These are phyloP conservation scores for Cutaneotrichosporon cutaneum DNA, from an alignment of 1,284 basidiomycete genomes.

Conservation along the genomic window DNA sequence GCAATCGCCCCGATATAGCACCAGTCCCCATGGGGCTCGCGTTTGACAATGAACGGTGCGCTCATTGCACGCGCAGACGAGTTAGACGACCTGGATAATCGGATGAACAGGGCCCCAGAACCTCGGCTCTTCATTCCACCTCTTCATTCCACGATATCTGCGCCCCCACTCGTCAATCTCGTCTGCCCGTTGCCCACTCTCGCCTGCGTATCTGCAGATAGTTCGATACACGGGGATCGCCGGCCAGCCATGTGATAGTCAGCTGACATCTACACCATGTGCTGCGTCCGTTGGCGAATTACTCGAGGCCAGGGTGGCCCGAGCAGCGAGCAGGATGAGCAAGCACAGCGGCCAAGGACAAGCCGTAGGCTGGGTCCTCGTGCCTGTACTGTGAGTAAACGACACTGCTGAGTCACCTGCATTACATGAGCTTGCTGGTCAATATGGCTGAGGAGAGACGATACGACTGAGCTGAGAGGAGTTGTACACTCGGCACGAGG, in stretches of 20 bases:
- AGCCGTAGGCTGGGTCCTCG: too few species aligned
- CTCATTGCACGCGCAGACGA: background rate
- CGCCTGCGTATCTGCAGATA: background rate
- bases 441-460: too few species aligned
- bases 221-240: background rate
- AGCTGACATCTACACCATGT: too few species aligned
- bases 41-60: background rate
- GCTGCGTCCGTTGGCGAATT: too few species aligned
- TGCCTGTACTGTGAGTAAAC: too few species aligned
- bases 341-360: too few species aligned
- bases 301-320: too few species aligned
- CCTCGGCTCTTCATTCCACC: background rate
- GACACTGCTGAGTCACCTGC: too few species aligned
- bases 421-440: too few species aligned
- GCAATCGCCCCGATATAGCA: background rate
- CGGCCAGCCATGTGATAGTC: background rate
- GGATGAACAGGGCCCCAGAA: background rate
- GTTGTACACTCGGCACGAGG: too few species aligned
- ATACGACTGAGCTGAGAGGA: too few species aligned
- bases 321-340: too few species aligned
- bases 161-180: background rate
- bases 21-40: background rate
- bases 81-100: background rate
- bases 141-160: background rate
- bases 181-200: background rate